phyloP scores from a whole-genome alignment of 2,329 filamentous ascomycete species.

The Colletotrichum tanaceti region DNA sequence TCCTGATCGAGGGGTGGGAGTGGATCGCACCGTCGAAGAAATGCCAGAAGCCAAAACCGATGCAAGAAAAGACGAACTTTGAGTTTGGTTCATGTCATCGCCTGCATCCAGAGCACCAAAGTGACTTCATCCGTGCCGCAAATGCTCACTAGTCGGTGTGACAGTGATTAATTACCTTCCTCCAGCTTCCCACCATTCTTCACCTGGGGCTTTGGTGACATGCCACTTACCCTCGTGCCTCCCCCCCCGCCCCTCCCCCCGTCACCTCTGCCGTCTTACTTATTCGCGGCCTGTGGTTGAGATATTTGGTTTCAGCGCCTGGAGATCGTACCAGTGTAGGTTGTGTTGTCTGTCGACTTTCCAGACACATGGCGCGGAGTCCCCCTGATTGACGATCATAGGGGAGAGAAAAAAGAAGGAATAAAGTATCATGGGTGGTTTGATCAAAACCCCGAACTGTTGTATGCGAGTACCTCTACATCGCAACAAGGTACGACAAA shows the following conservation, averaged over 20 bases:
- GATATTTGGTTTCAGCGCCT: constrained; percentile 38
- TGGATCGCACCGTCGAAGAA: constrained; percentile 39
- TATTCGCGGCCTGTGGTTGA: constrained; percentile 19
- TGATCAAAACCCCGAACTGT: too few species aligned
- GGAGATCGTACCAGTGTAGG: constrained; percentile 29
- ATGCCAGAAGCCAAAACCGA: constrained; percentile 40
- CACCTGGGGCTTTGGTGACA: neutral
- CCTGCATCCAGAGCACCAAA: constrained; percentile 28
- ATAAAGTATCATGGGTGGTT: neutral
- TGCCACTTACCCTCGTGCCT: neutral
- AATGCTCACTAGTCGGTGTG: constrained; percentile 36
- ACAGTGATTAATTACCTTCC: constrained; percentile 8
- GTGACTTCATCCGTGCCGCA: constrained; percentile 39
- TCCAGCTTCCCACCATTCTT: constrained; percentile 22
- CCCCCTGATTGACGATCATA: neutral
- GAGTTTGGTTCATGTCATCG: constrained; percentile 41
- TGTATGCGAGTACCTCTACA: too few species aligned
- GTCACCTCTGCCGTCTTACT: constrained; percentile 5
- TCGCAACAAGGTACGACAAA: neutral
- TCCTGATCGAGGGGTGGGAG: constrained; percentile 34
- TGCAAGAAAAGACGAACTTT: constrained; percentile 40
- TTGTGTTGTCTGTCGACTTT: constrained; percentile 16
- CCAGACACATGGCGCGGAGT: neutral
- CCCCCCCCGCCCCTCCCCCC: too few species aligned
- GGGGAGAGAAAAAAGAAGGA: too few species aligned